These are phyloP conservation scores for Corylus avellana DNA, from an alignment of 306 rosid species.

Conservation along the genomic window DNA sequence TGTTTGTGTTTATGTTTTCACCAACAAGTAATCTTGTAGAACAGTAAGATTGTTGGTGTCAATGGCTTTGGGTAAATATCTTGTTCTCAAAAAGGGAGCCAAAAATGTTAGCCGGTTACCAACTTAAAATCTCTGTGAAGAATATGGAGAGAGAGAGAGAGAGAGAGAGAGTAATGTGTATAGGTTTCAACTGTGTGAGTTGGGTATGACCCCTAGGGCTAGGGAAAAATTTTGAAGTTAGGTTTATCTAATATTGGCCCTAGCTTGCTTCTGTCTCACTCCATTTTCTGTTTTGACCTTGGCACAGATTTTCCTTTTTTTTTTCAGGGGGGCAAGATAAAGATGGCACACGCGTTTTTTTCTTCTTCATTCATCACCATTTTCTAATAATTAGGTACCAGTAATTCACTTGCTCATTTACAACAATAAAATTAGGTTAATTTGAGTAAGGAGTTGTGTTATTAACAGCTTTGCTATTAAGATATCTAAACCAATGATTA, in stretches of 20 bases:
- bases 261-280: slow-evolving; percentile 51
- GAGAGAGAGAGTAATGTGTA: slow-evolving; percentile 20
- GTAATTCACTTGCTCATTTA: background rate
- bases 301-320: background rate
- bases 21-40: slow-evolving; percentile 5
- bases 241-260: slow-evolving; percentile 40
- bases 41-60: slow-evolving; percentile 19
- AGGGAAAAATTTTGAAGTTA: slow-evolving; percentile 36
- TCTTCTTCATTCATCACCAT: too few relatives aligned
- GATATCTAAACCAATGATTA: too few relatives aligned
- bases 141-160: background rate
- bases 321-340: too few relatives aligned
- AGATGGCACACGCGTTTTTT: too few relatives aligned
- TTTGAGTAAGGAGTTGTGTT: too few relatives aligned
- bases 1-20: slow-evolving; percentile 37
- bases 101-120: slow-evolving; percentile 1
- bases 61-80: slow-evolving; percentile 1
- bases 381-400: background rate
- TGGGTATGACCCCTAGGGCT: slow-evolving; percentile 40
- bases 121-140: background rate
- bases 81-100: too few relatives aligned
- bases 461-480: too few relatives aligned
- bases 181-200: slow-evolving; percentile 31
- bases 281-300: slow-evolving; percentile 49
- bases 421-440: background rate